phyloP scores from a whole-genome alignment of 768 basidiomycete genomes.

The Pulveroboletus sp. region DNA sequence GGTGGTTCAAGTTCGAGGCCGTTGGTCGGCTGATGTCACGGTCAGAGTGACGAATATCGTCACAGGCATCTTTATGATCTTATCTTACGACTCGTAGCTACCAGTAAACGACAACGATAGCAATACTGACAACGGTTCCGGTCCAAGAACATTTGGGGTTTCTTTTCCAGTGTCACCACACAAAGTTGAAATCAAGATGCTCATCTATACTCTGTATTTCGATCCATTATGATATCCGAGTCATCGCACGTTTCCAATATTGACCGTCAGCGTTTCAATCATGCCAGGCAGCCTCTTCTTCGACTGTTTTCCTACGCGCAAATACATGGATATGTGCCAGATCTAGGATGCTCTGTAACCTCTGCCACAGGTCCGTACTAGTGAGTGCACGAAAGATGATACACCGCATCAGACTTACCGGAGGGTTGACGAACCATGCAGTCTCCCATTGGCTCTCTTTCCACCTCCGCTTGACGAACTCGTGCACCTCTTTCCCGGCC shows the following conservation, averaged over 20 bases:
- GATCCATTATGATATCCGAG: slow-evolving; percentile 2
- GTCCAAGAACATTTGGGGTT: no score
- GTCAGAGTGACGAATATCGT: no score
- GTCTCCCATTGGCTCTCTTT: slow-evolving; percentile 78
- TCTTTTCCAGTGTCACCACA: no score
- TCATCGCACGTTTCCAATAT: no score
- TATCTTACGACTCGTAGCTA: no score
- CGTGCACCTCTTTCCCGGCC: slow-evolving; percentile 57
- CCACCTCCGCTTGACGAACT: slow-evolving; percentile 69
- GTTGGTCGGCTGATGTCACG: no score
- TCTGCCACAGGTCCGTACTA: slow-evolving; percentile 38
- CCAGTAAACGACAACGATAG: no score
- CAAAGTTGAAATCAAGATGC: neutral
- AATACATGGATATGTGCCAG: slow-evolving; percentile 89
- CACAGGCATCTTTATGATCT: no score
- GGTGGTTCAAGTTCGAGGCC: no score
- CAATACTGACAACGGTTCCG: no score
- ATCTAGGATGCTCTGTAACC: slow-evolving; percentile 78
- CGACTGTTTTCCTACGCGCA: slow-evolving; percentile 51
- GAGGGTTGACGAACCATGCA: slow-evolving; percentile 90
- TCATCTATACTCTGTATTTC: slow-evolving; percentile 6
- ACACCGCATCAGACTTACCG: slow-evolving; percentile 43
- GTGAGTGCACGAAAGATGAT: neutral
- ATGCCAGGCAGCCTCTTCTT: slow-evolving; percentile 21
- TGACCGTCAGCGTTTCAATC: slow-evolving; percentile 5